phyloP scores from a whole-genome alignment of 768 basidiomycete genomes.

The Tylopilus rubrobrunneus region DNA sequence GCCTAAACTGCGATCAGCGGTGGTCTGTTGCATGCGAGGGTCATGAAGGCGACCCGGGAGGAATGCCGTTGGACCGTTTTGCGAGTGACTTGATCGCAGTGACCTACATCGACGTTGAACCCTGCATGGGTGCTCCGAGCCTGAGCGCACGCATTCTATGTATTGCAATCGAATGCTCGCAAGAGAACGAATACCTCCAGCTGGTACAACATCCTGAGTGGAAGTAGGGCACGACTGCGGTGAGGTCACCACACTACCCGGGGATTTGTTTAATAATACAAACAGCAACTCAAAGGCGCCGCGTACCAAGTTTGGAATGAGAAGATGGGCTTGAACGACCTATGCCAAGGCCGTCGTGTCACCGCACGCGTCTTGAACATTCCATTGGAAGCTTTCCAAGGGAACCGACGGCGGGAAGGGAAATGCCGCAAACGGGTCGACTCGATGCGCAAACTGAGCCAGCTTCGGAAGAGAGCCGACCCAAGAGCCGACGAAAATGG shows the following conservation, averaged over 20 bases:
- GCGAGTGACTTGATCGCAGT: background rate
- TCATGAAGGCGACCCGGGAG: background rate
- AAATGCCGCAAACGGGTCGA: constrained; percentile 6
- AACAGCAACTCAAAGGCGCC: background rate
- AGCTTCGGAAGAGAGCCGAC: constrained; percentile 1
- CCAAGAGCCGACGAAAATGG: background rate
- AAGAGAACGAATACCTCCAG: no score
- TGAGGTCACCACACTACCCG: constrained; percentile 1
- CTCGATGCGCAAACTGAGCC: constrained; percentile 5
- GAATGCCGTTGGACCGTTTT: background rate
- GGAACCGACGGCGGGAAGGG: constrained; percentile 9
- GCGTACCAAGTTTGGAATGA: background rate
- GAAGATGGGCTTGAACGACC: background rate
- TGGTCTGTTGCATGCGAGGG: background rate
- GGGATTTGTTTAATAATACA: background rate
- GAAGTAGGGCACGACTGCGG: constrained; percentile 4
- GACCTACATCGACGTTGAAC: background rate
- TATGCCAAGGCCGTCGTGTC: background rate
- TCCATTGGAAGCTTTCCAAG: constrained; percentile 24
- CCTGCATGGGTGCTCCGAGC: background rate
- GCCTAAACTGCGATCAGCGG: constrained; percentile 13
- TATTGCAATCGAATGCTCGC: no score
- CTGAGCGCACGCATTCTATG: no score
- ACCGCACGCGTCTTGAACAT: constrained; percentile 8
- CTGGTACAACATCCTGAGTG: background rate